Evolutionary conservation across 441 rosid genomes (phyloP).

Genomic region (Francoa sonchifolia): DNA sequence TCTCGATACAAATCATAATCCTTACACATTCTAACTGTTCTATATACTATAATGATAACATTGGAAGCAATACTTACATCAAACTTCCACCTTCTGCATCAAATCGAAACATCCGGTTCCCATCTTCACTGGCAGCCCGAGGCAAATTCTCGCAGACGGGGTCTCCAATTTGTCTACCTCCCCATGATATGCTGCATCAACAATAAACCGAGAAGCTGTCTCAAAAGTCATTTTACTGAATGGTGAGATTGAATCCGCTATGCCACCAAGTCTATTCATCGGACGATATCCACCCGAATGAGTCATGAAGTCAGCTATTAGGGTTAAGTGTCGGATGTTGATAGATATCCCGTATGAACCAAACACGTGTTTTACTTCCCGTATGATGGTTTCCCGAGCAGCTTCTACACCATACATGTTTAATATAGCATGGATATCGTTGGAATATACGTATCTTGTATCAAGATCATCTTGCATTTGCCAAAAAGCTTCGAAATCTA

Average conservation of each 20-base stretch:
- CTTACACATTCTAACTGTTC: too few species aligned
- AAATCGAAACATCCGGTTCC: constrained; percentile 91
- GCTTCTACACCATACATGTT: constrained; percentile 83
- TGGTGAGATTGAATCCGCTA: constrained; percentile 68
- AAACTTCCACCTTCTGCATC: constrained; percentile 58
- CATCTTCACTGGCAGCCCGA: constrained; percentile 80
- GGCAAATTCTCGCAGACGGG: constrained; percentile 84
- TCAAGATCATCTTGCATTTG: constrained; percentile 62
- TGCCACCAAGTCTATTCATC: constrained; percentile 87
- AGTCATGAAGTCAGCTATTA: constrained; percentile 93
- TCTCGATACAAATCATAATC: too few species aligned
- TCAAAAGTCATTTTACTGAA: constrained; percentile 88
- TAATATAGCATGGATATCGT: constrained; percentile 64
- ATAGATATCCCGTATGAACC: constrained; percentile 71
- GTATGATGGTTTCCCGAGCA: constrained; percentile 77
- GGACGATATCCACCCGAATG: constrained; percentile 79
- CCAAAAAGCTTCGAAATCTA: constrained; percentile 68
- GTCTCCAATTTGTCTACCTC: constrained; percentile 59
- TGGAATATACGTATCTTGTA: constrained; percentile 65
- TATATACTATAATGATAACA: too few species aligned
- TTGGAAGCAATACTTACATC: too few species aligned
- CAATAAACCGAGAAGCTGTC: constrained; percentile 89
- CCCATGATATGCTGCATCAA: constrained; percentile 71
- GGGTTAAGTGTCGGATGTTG: constrained; percentile 59
- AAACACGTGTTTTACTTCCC: constrained; percentile 80